Evolutionary conservation across 768 basidiomycete species (phyloP).

Genomic region (Amanita jacksonii): DNA sequence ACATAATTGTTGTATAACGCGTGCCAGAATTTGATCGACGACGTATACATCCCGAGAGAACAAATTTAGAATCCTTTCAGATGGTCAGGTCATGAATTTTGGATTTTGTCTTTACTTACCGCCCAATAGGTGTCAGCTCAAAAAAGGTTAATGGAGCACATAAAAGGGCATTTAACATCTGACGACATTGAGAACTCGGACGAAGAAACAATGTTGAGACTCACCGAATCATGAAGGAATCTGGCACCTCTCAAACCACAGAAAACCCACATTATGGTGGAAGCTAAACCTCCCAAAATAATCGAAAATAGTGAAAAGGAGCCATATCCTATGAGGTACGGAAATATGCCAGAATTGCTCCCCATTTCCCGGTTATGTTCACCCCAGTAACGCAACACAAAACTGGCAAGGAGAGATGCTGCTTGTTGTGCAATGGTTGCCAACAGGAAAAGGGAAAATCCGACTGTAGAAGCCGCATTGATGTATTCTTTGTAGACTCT

Average conservation of each 20-base stretch:
- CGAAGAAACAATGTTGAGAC: slow-evolving; percentile 15
- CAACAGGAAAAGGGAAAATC: slow-evolving; percentile 57
- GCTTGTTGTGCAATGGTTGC: slow-evolving; percentile 48
- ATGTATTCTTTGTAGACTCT: slow-evolving; percentile 75
- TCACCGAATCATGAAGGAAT: slow-evolving; percentile 66
- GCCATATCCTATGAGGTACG: slow-evolving; percentile 59
- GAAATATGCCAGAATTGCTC: slow-evolving; percentile 44
- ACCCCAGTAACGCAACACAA: slow-evolving; percentile 74
- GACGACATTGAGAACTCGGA: slow-evolving; percentile 5
- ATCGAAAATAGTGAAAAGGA: slow-evolving; percentile 52
- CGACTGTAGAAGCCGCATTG: slow-evolving; percentile 64
- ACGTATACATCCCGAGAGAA: slow-evolving; percentile 87
- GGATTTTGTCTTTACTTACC: slow-evolving; percentile 30
- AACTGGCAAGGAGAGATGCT: slow-evolving; percentile 46
- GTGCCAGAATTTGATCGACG: slow-evolving; percentile 74
- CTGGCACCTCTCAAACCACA: slow-evolving; percentile 68
- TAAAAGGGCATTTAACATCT: slow-evolving; percentile 80
- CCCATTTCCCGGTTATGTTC: slow-evolving; percentile 62
- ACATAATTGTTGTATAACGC: slow-evolving; percentile 64
- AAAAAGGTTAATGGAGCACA: slow-evolving; percentile 83
- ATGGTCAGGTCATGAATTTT: background rate
- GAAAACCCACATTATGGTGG: slow-evolving; percentile 66
- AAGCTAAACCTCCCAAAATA: slow-evolving; percentile 41
- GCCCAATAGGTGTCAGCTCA: slow-evolving; percentile 79
- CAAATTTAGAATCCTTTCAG: slow-evolving; percentile 70